A percentile compares a stretch with the other conserved stretches of the same genome.
phyloP scores from a whole-genome alignment of 805 yeast genomes.

The Suhomyces emberorum region DNA sequence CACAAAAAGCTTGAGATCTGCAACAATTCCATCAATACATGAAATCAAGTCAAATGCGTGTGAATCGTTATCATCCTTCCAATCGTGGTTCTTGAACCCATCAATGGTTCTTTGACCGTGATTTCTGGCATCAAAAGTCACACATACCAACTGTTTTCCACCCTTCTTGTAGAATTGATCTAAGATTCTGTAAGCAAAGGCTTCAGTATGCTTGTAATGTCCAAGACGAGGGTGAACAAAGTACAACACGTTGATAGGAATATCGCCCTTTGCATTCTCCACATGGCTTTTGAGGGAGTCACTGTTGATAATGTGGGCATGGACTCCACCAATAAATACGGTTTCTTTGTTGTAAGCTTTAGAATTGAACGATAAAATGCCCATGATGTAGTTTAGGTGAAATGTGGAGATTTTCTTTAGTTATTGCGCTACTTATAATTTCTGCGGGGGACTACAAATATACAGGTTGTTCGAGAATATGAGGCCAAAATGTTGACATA shows the following conservation, averaged over 20 bases:
- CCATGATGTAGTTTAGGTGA: neutral
- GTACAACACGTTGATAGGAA: constrained; percentile 40
- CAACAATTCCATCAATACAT: constrained; percentile 44
- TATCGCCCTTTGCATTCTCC: constrained; percentile 12
- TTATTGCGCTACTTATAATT: too few species aligned
- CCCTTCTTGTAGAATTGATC: constrained; percentile 22
- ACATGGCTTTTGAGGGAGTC: constrained; percentile 26
- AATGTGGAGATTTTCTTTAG: too few species aligned
- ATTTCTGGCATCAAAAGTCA: constrained; percentile 52
- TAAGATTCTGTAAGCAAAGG: constrained; percentile 37
- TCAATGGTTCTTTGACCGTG: constrained; percentile 50
- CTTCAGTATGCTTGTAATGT: constrained; percentile 35
- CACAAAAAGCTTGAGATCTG: constrained; percentile 43
- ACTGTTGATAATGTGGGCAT: constrained; percentile 42
- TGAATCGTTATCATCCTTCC: constrained; percentile 47
- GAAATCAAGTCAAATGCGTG: constrained; percentile 53
- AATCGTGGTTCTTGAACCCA: constrained; percentile 33
- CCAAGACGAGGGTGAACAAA: constrained; percentile 47
- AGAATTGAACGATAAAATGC: constrained; percentile 8
- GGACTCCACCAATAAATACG: constrained; percentile 44
- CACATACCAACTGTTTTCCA: constrained; percentile 35
- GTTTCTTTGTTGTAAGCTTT: constrained; percentile 6
- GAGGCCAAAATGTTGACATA: too few species aligned
- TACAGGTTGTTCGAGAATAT: too few species aligned
- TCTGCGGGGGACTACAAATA: too few species aligned